Base-by-base conservation (phyloP, 2,329 filamentous ascomycete species). In the Acrocalymma vagum region DNA sequence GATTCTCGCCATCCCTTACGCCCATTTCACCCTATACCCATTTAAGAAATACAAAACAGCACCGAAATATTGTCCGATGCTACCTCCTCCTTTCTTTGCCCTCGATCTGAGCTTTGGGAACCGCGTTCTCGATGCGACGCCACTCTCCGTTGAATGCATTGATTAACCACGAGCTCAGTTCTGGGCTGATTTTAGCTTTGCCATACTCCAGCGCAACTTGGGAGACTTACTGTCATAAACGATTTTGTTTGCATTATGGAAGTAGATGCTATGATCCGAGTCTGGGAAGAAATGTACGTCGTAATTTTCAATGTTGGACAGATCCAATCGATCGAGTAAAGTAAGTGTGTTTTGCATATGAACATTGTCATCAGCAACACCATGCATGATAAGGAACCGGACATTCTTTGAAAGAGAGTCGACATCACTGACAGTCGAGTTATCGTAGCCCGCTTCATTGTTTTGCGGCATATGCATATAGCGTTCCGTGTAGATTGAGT, bases 131-230 rank as follows among this genome's bases (percentile, higher is more conserved):
- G 13, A 78, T 82, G 31, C 77, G 75, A 33, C 93, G 76, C 90
- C 93, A 97, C 69, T 96, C 91, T 35, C 94, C 94, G 57, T 97
- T 97, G 69, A 99, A 99, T 2, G 94, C 94, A 66, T 96, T 97
- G 65, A 96, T 82, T 38, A 99, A 83, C 93, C 93, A 99, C 66
- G 89, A 92, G 42, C 79, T 85, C 21, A 96, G 70, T 72, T 90
- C 88, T 91, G 38, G 14, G 14, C 18, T 14, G 23, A 16, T 13
- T 28, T 50, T 30, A 56, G 53, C 25, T 21, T 24, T 25, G 9
- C 10, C 10, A 30, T 13, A 31, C 7, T 2, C 10, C 16, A 13
- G 24, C 8, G 3, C 2, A 18, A 20, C 10, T 11, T 10, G 8
- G 7, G 8, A 22, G 21, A 83, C 90, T 80, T 75, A 95, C 90